phyloP scores from a whole-genome alignment of 2,329 filamentous ascomycete genomes.

The Ophiobolus disseminans region DNA sequence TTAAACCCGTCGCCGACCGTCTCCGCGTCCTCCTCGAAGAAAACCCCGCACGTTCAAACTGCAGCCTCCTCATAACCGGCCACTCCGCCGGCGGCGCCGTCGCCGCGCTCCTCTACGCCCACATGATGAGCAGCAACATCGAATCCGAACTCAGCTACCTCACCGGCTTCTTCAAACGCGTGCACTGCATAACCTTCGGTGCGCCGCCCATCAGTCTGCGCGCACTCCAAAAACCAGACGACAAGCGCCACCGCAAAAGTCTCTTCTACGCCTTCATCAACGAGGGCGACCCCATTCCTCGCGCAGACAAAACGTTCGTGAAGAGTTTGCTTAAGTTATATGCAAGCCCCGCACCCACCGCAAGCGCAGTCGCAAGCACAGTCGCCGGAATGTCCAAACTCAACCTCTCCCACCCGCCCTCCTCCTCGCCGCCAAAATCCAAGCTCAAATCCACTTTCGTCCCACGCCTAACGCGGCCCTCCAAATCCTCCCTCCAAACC shows the following conservation, averaged over 20 bases:
- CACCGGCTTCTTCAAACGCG: constrained; percentile 73
- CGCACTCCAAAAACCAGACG: constrained; percentile 67
- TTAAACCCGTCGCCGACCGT: constrained; percentile 73
- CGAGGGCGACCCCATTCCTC: constrained; percentile 80
- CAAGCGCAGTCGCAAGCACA: constrained; percentile 17
- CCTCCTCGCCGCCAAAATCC: constrained; percentile 19
- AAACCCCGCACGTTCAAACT: constrained; percentile 68
- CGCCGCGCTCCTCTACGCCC: constrained; percentile 77
- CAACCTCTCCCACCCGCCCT: constrained; percentile 23
- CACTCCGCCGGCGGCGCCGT: constrained; percentile 88
- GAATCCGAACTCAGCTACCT: constrained; percentile 74
- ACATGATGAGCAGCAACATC: constrained; percentile 73
- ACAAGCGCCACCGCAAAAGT: constrained; percentile 62
- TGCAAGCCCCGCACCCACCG: constrained; percentile 63
- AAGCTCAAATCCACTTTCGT: constrained; percentile 16
- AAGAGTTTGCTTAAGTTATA: constrained; percentile 75
- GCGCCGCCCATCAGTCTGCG: constrained; percentile 77
- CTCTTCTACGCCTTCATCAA: constrained; percentile 83
- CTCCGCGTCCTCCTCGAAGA: constrained; percentile 75
- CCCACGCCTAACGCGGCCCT: constrained; percentile 21
- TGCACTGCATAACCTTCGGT: constrained; percentile 89
- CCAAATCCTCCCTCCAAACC: constrained; percentile 33
- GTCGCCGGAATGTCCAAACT: constrained; percentile 34
- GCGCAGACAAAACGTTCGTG: constrained; percentile 80
- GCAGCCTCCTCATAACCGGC: constrained; percentile 81